Evolutionary conservation across 352 stramenopile species (phyloP).

Genomic region (Phytophthora ohioensis): DNA sequence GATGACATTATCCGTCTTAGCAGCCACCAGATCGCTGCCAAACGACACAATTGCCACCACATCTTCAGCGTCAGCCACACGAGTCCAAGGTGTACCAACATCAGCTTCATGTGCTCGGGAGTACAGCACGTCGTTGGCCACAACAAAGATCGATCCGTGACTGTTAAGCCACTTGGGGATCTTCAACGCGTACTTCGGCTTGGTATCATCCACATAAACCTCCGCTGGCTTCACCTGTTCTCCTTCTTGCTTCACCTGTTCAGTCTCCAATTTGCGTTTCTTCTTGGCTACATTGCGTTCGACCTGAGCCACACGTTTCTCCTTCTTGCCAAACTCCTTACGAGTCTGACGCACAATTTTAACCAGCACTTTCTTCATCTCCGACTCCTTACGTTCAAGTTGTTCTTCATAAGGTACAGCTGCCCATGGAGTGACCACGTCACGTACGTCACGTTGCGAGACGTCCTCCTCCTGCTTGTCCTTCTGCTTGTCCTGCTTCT

Average conservation of each 20-base stretch:
- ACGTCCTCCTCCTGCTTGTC: conserved; percentile 29
- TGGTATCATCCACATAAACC: conserved; percentile 37
- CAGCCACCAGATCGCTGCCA: conserved; percentile 71
- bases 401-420: conserved; percentile 84
- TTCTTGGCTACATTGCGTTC: conserved; percentile 68
- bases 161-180: conserved; percentile 82
- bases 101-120: conserved; percentile 68
- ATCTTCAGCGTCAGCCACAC: conserved; percentile 48
- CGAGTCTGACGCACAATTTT: conserved; percentile 87
- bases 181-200: conserved; percentile 47
- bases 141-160: conserved; percentile 76
- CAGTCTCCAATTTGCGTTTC: conserved; percentile 60
- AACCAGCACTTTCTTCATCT: conserved; percentile 92
- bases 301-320: conserved; percentile 75
- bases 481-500: conserved; percentile 14
- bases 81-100: conserved; percentile 48
- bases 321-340: conserved; percentile 90
- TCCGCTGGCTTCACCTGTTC: conserved; percentile 22
- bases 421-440: conserved; percentile 88
- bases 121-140: conserved; percentile 66
- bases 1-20: conserved; percentile 61
- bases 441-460: conserved; percentile 56
- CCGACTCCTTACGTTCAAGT: conserved; percentile 83
- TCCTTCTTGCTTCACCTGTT: conserved; percentile 17
- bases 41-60: conserved; percentile 81